Base-by-base conservation (phyloP, 305 asterid species). In the Fraxinus floribunda region DNA sequence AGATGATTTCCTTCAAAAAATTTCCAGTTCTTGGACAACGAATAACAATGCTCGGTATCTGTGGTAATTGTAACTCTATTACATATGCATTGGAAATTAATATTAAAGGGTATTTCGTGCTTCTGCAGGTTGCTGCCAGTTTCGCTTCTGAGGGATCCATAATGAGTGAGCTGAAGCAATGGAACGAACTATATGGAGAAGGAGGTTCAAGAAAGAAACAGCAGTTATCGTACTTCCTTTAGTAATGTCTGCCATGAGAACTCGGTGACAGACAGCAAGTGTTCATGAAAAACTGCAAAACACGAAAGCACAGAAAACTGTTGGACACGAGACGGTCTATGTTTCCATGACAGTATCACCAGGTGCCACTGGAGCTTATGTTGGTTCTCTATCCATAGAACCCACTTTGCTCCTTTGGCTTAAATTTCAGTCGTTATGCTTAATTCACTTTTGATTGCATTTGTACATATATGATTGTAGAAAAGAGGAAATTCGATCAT, bases 121-220 rank as follows among this genome's bases (percentile, higher is more conserved):
- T 18, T 52, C 55, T 88, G 84, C 89, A 95, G 99, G 97, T 94
- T 85, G 97, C 99, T 57, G 96, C 99, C 3, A 95, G 99, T 90
- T 95, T 94, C 86, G 95, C 99, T 80, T 84, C 94, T 0, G 99
- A 93, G 90, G 99, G 99, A 86, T 90, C 97, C n/a, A 76, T 94
- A 81, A 95, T 95, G 99, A 87, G 84, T 5, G 99, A 94, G 91
- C 92, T 95, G 75, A 93, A 90, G 90, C 99, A 93, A 85, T 95
- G 99, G 99, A 95, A 95, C 79, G 97, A 94, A 15, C 91, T 92
- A 3, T 95, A 94, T 72, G 99, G 99, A 57, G 99, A 95, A 90
- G 98, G 99, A 36, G 99, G 99, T 76, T 93, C 98, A 26, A 90
- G 99, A 86, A 94, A 94, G 92, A 95, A 90, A 81, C 82, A 93